Evolutionary conservation across 1,139 yeast genomes (phyloP).

Genomic region (Saccharomyces hybrid): DNA sequence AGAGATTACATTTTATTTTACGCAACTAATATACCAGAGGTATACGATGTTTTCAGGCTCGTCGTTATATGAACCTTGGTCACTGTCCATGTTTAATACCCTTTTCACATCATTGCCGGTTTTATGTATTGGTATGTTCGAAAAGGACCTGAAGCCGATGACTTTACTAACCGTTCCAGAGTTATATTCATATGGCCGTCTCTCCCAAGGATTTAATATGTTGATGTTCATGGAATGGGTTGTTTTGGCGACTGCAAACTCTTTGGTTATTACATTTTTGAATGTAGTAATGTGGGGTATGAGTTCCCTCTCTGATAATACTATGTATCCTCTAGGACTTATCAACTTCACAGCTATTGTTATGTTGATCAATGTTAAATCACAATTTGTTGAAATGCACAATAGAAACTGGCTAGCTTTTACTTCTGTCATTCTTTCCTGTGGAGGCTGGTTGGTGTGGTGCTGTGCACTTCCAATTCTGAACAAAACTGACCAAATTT

Average conservation of each 20-base stretch:
- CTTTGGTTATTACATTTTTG: slow-evolving; percentile 63
- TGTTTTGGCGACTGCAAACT: slow-evolving; percentile 64
- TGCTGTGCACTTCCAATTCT: slow-evolving; percentile 66
- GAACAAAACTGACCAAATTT: slow-evolving; percentile 56
- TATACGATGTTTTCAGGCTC: slow-evolving; percentile 88
- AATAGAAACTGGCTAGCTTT: slow-evolving; percentile 67
- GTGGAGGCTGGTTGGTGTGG: slow-evolving; percentile 87
- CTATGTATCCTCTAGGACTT: slow-evolving; percentile 76
- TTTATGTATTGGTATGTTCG: slow-evolving; percentile 89
- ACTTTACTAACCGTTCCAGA: slow-evolving; percentile 91
- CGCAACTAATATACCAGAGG: slow-evolving; percentile 84
- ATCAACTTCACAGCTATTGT: slow-evolving; percentile 66
- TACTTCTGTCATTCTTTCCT: slow-evolving; percentile 61
- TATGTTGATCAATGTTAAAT: slow-evolving; percentile 65
- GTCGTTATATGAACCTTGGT: slow-evolving; percentile 91
- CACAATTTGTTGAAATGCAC: slow-evolving; percentile 80
- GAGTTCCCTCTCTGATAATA: slow-evolving; percentile 57
- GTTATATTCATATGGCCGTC: slow-evolving; percentile 69
- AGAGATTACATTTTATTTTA: slow-evolving; percentile 78
- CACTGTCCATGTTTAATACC: slow-evolving; percentile 93
- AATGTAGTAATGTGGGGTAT: slow-evolving; percentile 65
- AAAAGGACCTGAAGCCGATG: slow-evolving; percentile 80
- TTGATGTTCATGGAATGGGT: slow-evolving; percentile 71
- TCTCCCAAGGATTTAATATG: slow-evolving; percentile 68
- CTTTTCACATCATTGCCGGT: slow-evolving; percentile 91